Evolutionary conservation across 257 asterid species (phyloP).

Genomic region (Ocimum tenuiflorum): DNA sequence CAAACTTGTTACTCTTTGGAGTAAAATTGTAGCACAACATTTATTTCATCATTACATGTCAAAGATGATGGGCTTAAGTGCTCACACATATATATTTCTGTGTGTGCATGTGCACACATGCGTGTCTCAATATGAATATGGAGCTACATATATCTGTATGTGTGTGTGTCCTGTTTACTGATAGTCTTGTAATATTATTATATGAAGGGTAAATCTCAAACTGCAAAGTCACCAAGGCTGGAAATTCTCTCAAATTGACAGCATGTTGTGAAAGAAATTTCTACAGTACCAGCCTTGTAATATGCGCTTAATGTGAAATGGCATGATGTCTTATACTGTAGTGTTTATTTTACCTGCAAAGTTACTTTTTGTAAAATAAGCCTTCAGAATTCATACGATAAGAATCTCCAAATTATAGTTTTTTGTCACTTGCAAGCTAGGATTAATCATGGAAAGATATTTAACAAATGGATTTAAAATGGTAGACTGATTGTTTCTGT

Average conservation of each 20-base stretch:
- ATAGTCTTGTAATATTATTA: background rate
- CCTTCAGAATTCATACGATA: background rate
- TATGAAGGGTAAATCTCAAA: background rate
- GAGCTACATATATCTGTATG: background rate
- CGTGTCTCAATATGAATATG: background rate
- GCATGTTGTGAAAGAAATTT: background rate
- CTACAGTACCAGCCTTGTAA: background rate
- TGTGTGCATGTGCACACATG: too few relatives aligned
- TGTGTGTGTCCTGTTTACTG: background rate
- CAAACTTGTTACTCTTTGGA: background rate
- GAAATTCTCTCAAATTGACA: background rate
- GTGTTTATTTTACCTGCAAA: background rate
- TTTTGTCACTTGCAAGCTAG: background rate
- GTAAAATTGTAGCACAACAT: background rate
- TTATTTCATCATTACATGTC: background rate
- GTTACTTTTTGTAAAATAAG: background rate
- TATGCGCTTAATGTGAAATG: background rate
- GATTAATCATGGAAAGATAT: background rate
- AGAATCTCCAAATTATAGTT: background rate
- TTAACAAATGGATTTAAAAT: background rate
- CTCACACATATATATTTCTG: background rate
- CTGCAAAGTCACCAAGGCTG: background rate
- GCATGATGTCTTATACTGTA: background rate
- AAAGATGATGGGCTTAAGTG: background rate
- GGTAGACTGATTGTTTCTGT: constrained; percentile 7